Conservation (phyloP, 257 asterid genomes). For the Jasminum sambac region DNA sequence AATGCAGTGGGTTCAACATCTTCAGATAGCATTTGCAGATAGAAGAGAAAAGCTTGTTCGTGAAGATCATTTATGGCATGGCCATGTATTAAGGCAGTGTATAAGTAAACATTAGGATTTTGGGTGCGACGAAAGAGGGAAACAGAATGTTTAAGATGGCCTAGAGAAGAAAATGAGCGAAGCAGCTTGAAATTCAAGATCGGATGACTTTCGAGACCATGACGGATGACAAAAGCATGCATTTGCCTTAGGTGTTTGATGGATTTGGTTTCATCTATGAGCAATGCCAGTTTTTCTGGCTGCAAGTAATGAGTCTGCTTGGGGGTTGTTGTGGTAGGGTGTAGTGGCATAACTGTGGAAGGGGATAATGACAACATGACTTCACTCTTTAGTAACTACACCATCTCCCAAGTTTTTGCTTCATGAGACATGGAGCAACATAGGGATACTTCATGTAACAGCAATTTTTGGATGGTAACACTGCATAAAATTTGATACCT, state of each 20-base stretch:
- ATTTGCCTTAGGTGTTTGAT: slow-evolving; percentile 39
- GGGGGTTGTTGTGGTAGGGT: slow-evolving; percentile 17
- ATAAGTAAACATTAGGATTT: slow-evolving; percentile 44
- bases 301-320: slow-evolving; percentile 23
- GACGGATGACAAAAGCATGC: slow-evolving; percentile 47
- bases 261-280: slow-evolving; percentile 45
- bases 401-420: background rate
- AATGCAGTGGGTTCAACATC: slow-evolving; percentile 47
- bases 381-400: slow-evolving; percentile 10
- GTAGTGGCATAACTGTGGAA: slow-evolving; percentile 29
- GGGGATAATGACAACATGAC: slow-evolving; percentile 44
- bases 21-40: slow-evolving; percentile 45
- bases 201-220: slow-evolving; percentile 40
- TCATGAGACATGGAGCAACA: background rate
- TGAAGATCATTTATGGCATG: slow-evolving; percentile 42
- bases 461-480: background rate
- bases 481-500: background rate
- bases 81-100: slow-evolving; percentile 51
- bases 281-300: slow-evolving; percentile 42
- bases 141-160: slow-evolving; percentile 33
- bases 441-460: background rate
- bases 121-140: slow-evolving; percentile 41
- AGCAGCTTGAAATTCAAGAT: slow-evolving; percentile 52
- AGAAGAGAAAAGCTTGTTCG: slow-evolving; percentile 41
- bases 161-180: slow-evolving; percentile 46